These are phyloP conservation scores for Luffa aegyptiaca DNA, from an alignment of 306 rosid genomes.

Conservation along the genomic window DNA sequence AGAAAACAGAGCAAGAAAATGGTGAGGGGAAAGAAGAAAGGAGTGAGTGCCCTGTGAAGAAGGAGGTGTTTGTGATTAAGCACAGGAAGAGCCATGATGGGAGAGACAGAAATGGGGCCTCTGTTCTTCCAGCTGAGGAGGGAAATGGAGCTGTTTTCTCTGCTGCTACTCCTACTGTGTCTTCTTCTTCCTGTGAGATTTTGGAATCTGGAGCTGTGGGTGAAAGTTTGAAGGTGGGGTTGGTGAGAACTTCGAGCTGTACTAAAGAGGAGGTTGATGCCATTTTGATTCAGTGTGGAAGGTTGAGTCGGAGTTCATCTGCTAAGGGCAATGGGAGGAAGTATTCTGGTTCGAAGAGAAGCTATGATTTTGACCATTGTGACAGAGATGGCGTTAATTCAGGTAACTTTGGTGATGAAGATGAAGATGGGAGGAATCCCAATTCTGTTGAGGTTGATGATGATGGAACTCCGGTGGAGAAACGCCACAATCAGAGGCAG, in stretches of 20 bases:
- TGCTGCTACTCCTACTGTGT: background rate
- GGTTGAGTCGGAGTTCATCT: constrained; percentile 90
- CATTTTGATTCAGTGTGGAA: constrained; percentile 84
- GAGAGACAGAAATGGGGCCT: constrained; percentile 30
- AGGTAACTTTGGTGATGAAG: constrained; percentile 29
- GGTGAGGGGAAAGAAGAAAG: constrained; percentile 8
- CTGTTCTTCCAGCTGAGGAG: background rate
- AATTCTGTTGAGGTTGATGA: constrained; percentile 23
- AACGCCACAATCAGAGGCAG: constrained; percentile 37
- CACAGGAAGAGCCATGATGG: constrained; percentile 83
- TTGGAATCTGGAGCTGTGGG: constrained; percentile 18
- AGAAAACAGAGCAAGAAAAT: constrained; percentile 19
- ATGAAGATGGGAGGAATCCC: constrained; percentile 13
- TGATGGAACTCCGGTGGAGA: constrained; percentile 31
- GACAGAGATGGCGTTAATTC: constrained; percentile 22
- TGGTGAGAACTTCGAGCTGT: constrained; percentile 81
- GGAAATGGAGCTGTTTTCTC: background rate
- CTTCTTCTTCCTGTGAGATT: constrained; percentile 7
- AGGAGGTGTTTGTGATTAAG: constrained; percentile 67
- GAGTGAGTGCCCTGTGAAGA: constrained; percentile 30
- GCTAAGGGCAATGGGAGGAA: constrained; percentile 52
- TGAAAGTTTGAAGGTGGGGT: constrained; percentile 25
- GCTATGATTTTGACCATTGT: constrained; percentile 59
- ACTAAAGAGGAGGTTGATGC: constrained; percentile 92
- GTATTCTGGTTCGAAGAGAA: constrained; percentile 83